These are phyloP conservation scores for Diaporthe batatas DNA, from an alignment of 2,329 filamentous ascomycete species.

Conservation along the genomic window DNA sequence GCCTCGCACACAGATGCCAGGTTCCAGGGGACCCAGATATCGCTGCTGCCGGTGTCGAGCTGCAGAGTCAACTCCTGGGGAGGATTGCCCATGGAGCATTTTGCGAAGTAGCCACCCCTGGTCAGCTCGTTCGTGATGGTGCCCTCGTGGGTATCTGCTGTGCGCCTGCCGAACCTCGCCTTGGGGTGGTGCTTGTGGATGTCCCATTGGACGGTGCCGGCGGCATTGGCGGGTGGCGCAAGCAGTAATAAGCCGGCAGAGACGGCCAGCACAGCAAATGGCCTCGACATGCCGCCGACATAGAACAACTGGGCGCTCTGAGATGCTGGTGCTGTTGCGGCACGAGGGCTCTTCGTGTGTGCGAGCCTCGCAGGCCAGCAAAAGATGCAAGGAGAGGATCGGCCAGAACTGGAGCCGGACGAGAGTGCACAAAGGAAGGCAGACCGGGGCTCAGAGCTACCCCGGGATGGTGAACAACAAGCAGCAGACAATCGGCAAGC, in stretches of 20 bases:
- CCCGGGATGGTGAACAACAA: conserved; percentile 10
- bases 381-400: conserved; percentile 14
- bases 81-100: conserved; percentile 69
- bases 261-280: conserved; percentile 34
- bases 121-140: conserved; percentile 59
- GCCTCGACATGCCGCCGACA: conserved; percentile 20
- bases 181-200: conserved; percentile 54
- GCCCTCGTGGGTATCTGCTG: conserved; percentile 55
- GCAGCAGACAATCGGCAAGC: conserved; percentile 16
- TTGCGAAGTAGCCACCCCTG: conserved; percentile 68
- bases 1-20: conserved; percentile 55
- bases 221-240: conserved; percentile 44
- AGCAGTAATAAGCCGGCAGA: conserved; percentile 47
- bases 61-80: conserved; percentile 69
- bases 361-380: background rate
- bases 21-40: conserved; percentile 70
- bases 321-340: background rate
- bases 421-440: background rate
- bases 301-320: background rate
- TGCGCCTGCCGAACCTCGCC: conserved; percentile 54
- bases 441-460: conserved; percentile 6
- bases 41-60: conserved; percentile 75
- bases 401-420: background rate
- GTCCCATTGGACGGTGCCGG: conserved; percentile 61
- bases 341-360: conserved; percentile 6